Base-by-base conservation (phyloP, 2,329 filamentous ascomycete species). In the Diaporthe longicolla region DNA sequence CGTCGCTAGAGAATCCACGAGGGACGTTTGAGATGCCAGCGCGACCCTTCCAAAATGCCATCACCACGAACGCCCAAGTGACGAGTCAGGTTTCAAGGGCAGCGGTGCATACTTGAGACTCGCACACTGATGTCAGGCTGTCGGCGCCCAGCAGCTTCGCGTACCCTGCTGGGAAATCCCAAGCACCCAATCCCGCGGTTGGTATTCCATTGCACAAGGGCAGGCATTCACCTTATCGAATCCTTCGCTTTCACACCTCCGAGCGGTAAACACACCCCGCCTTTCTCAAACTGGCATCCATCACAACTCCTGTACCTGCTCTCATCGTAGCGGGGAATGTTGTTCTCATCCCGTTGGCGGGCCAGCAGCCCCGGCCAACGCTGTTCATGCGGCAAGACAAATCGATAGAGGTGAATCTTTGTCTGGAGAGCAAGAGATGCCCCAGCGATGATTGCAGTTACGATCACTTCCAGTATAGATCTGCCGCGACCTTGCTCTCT, bases 391-490 rank as follows among this genome's bases (percentile, higher is more conserved):
- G 24, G 32, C 24, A 45, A 43, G 48, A 40, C 35, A 54, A 35
- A 40, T 45, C 35, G 24, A 55, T 63, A 63, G 43, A 43, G 45
- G 35, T 59, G 45, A 54, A 45, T 19, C 54, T 54, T 21, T 55
- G 58, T 71, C 57, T 71, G 70, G 57, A 45, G 24, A 19, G 45
- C n/a, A 32, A 54, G 24, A 43, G 57, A 32, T 35, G 70, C 50
- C 59, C 19, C 50, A 29, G 32, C 29, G 40, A 50, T 43, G 10
- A 63, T 35, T 26, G 5, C 45, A n/a, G 35, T n/a, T 43, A 29
- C 58, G 24, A 61, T 85, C 82, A 88, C 81, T 90, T 90, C 90
- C 90, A 92, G 78, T 89, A 84, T 45, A 92, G 84, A 79, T 89
- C 87, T 29, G 82, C 82, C 35, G 83, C 82, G 43, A 91, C 81